Percentiles rank a stretch among this genome's conserved stretches.
These are phyloP conservation scores for Claviceps maximensis DNA, from an alignment of 2,329 filamentous ascomycete species.

Conservation along the genomic window DNA sequence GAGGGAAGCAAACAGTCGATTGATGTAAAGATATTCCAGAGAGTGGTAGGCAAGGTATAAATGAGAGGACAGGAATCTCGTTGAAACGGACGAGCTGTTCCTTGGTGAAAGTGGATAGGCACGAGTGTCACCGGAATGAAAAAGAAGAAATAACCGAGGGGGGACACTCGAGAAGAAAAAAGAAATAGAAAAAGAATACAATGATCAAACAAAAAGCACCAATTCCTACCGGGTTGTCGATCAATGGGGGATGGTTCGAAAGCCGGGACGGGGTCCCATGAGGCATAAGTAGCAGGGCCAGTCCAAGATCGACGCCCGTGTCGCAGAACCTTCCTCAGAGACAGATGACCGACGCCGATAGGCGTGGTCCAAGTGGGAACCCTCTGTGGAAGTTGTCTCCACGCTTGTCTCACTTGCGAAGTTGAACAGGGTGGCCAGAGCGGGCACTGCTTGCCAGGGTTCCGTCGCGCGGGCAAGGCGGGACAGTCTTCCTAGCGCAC, in stretches of 20 bases:
- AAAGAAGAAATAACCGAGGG: constrained; percentile 38
- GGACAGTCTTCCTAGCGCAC: constrained; percentile 5
- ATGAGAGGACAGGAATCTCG: constrained; percentile 30
- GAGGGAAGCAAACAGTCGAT: background rate
- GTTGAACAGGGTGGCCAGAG: constrained; percentile 22
- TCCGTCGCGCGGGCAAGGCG: constrained; percentile 7
- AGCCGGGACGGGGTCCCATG: constrained; percentile 27
- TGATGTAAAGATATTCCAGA: background rate
- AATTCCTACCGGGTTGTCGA: constrained; percentile 35
- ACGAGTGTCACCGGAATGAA: constrained; percentile 17
- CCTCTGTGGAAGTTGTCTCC: constrained; percentile 10
- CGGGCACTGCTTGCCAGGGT: constrained; percentile 9
- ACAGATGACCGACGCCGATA: constrained; percentile 7
- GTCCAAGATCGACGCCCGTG: constrained; percentile 25
- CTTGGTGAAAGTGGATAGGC: constrained; percentile 21
- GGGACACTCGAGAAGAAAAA: constrained; percentile 21
- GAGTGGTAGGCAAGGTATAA: constrained; percentile 7
- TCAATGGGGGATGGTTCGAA: constrained; percentile 24
- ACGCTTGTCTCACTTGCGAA: constrained; percentile 39
- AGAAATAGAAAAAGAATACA: constrained; percentile 28
- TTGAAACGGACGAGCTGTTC: constrained; percentile 21
- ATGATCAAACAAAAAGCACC: constrained; percentile 25
- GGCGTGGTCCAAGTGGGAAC: constrained; percentile 11
- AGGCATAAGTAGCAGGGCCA: constrained; percentile 35
- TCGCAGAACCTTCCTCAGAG: constrained; percentile 9